phyloP scores from a whole-genome alignment of 2,329 filamentous ascomycete genomes.

The Aspergillus oerlinghausenensis region DNA sequence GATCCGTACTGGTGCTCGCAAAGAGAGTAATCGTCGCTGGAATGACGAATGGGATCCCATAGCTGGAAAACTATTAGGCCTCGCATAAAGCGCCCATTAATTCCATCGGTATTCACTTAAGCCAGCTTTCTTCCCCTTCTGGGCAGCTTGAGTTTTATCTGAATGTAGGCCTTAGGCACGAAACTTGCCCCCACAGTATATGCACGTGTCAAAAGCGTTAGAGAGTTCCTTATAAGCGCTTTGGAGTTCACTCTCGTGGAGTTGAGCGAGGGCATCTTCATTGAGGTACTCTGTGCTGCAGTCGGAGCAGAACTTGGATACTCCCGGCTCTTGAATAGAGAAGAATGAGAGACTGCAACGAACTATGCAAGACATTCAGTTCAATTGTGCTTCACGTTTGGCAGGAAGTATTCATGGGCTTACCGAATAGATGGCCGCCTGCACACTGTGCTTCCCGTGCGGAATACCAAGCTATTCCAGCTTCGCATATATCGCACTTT shows the following conservation, averaged over 20 bases:
- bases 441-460: constrained; percentile 45
- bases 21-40: constrained; percentile 76
- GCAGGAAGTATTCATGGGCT: constrained; percentile 7
- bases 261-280: constrained; percentile 33
- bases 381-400: not conserved
- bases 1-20: constrained; percentile 65
- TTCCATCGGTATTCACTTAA: not conserved
- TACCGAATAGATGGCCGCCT: constrained; percentile 50
- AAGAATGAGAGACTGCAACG: constrained; percentile 53
- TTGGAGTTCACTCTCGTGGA: constrained; percentile 14
- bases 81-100: constrained; percentile 19
- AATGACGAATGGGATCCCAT: constrained; percentile 88
- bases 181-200: constrained; percentile 35
- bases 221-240: constrained; percentile 21
- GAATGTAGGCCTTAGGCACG: constrained; percentile 10
- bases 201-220: constrained; percentile 32
- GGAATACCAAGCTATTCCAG: constrained; percentile 46
- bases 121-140: not conserved
- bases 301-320: constrained; percentile 51
- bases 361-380: constrained; percentile 27
- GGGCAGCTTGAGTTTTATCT: not conserved
- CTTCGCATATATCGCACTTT: constrained; percentile 50
- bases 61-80: constrained; percentile 65
- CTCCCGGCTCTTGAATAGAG: constrained; percentile 51
- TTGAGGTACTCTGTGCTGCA: constrained; percentile 48